phyloP scores from a whole-genome alignment of 805 yeast species.

The Wickerhamiella slavikovae region DNA sequence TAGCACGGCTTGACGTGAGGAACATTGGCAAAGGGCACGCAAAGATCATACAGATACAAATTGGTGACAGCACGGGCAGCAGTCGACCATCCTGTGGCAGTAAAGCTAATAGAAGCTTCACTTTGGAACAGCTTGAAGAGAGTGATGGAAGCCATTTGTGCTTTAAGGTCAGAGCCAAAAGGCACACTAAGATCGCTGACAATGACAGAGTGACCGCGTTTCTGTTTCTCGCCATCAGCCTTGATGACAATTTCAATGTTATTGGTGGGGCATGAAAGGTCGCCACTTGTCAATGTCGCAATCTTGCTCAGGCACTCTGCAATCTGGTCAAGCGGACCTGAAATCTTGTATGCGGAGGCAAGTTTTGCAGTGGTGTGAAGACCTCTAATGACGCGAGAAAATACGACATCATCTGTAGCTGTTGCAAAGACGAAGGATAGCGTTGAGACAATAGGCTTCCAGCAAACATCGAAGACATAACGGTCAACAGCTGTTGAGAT shows the following conservation, averaged over 20 bases:
- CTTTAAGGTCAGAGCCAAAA: conserved; percentile 80
- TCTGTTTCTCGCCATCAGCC: conserved; percentile 32
- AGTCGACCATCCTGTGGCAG: conserved; percentile 36
- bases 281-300: conserved; percentile 37
- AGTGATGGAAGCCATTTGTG: conserved; percentile 75
- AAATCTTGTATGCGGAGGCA: conserved; percentile 41
- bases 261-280: conserved; percentile 13
- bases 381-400: conserved; percentile 70
- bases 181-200: conserved; percentile 67
- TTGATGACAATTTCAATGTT: conserved; percentile 20
- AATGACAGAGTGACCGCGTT: conserved; percentile 34
- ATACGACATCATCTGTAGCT: conserved; percentile 78
- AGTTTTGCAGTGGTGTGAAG: conserved; percentile 69
- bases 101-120: conserved; percentile 24
- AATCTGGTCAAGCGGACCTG: conserved; percentile 40
- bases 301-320: conserved; percentile 45
- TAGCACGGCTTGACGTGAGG: conserved; percentile 46
- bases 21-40: conserved; percentile 30
- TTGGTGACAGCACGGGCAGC: conserved; percentile 39
- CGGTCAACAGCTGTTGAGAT: conserved; percentile 35
- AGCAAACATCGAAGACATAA: conserved; percentile 43
- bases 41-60: conserved; percentile 51
- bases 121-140: conserved; percentile 56
- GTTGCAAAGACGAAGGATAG: conserved; percentile 62
- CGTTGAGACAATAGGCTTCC: conserved; percentile 47